These are phyloP conservation scores for Phytophthora idaei DNA, from an alignment of 352 stramenopile genomes.

Conservation along the genomic window DNA sequence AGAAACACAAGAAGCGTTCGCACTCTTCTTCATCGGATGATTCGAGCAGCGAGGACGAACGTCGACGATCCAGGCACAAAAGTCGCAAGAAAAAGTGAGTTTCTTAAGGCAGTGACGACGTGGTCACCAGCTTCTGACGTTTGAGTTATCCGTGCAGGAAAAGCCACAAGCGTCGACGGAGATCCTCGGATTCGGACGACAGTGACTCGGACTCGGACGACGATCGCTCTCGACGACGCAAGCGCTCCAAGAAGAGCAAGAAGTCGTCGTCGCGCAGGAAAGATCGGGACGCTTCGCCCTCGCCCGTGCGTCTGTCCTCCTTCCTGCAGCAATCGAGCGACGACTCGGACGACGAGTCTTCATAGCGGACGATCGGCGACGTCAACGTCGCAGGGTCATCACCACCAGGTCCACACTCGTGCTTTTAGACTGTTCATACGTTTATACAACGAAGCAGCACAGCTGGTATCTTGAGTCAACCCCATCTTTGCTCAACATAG, in stretches of 20 bases:
- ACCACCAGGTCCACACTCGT: background rate
- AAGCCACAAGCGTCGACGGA: conserved; percentile 59
- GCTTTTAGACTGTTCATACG: conserved; percentile 31
- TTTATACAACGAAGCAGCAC: conserved; percentile 19
- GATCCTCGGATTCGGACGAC: conserved; percentile 52
- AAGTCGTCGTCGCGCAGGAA: conserved; percentile 47
- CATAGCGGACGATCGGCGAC: conserved; percentile 20
- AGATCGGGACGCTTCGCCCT: conserved; percentile 51
- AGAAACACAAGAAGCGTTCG: conserved; percentile 75
- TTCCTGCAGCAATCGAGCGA: conserved; percentile 83
- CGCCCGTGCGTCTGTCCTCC: conserved; percentile 86
- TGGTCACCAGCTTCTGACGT: conserved; percentile 17
- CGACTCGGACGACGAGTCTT: conserved; percentile 31
- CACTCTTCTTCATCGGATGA: conserved; percentile 54
- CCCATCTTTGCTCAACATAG: conserved; percentile 29
- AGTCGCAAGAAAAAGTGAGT: conserved; percentile 81
- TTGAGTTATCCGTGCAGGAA: conserved; percentile 47
- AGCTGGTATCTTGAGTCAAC: conserved; percentile 16
- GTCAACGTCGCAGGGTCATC: background rate
- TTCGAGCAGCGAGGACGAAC: conserved; percentile 59
- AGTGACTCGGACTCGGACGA: conserved; percentile 37
- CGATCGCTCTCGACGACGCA: conserved; percentile 39
- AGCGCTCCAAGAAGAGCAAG: conserved; percentile 47
- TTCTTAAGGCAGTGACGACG: background rate
- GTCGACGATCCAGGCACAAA: conserved; percentile 58